phyloP scores from a whole-genome alignment of 1,284 basidiomycete genomes.

The Marasmius sp. region DNA sequence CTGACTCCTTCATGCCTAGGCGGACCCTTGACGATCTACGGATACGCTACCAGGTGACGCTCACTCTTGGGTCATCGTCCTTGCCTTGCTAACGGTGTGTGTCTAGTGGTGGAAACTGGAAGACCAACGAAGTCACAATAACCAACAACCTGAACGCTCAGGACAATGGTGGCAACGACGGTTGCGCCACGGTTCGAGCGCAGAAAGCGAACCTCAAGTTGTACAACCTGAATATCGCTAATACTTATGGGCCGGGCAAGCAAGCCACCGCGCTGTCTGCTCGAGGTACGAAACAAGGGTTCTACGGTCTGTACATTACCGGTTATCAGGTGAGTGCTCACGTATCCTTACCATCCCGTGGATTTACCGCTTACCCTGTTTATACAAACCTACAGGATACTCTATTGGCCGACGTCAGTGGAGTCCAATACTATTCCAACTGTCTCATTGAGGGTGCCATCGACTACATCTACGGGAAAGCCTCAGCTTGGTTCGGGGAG shows the following conservation, averaged over 20 bases:
- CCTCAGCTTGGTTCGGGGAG: constrained; percentile 28
- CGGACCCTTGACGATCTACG: constrained; percentile 19
- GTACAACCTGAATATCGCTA: constrained; percentile 26
- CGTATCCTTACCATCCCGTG: not conserved
- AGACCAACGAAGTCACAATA: constrained; percentile 25
- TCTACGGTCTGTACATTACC: constrained; percentile 22
- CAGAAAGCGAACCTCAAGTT: constrained; percentile 18
- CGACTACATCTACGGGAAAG: constrained; percentile 27
- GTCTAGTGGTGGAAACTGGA: constrained; percentile 20
- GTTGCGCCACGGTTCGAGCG: constrained; percentile 19
- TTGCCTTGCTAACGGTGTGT: not conserved
- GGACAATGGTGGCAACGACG: constrained; percentile 22
- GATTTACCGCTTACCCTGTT: not conserved
- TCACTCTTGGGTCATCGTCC: not conserved
- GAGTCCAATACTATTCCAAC: constrained; percentile 23
- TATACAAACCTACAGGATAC: not conserved
- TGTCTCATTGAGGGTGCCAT: constrained; percentile 27
- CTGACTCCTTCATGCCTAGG: not conserved
- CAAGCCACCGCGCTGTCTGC: constrained; percentile 26
- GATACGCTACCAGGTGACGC: constrained; percentile 22
- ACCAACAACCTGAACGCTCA: constrained; percentile 26
- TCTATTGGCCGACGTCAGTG: constrained; percentile 17
- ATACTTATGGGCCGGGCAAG: constrained; percentile 24
- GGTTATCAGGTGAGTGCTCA: constrained; percentile 17
- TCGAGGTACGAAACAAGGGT: constrained; percentile 21